phyloP scores from a whole-genome alignment of 2,329 filamentous ascomycete species.

The Aspergillus latus region DNA sequence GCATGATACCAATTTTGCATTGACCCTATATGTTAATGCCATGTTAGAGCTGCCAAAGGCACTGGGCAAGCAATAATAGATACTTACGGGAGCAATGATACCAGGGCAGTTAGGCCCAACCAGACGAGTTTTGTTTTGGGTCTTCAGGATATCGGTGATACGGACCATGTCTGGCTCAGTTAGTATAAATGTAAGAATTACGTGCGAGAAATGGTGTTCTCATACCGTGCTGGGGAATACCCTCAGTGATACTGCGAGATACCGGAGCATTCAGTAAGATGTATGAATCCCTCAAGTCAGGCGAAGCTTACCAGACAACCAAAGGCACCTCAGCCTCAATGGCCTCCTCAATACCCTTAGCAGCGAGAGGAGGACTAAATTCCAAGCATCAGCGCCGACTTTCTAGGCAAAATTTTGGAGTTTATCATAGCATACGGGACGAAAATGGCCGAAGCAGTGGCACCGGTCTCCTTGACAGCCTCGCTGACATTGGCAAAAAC shows the following conservation, averaged over 20 bases:
- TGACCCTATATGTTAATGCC: constrained; percentile 60
- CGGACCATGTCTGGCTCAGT: constrained; percentile 82
- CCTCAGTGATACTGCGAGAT: constrained; percentile 74
- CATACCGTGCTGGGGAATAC: constrained; percentile 91
- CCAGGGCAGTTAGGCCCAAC: constrained; percentile 98
- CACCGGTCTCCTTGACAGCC: constrained; percentile 84
- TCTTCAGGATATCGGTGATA: constrained; percentile 97
- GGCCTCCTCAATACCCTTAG: constrained; percentile 94
- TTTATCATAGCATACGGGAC: constrained; percentile 66
- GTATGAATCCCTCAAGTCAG: constrained; percentile 14
- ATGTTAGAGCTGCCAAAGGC: neutral
- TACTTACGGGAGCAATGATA: constrained; percentile 75
- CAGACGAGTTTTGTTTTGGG: constrained; percentile 93
- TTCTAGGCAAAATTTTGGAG: neutral
- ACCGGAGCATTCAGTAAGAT: neutral
- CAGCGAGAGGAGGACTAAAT: constrained; percentile 80
- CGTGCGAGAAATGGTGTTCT: constrained; percentile 26
- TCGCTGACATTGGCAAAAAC: constrained; percentile 90
- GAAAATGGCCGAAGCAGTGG: constrained; percentile 91
- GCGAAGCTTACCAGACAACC: constrained; percentile 69
- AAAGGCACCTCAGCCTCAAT: constrained; percentile 89
- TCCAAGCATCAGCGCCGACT: constrained; percentile 21
- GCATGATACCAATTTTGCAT: constrained; percentile 99
- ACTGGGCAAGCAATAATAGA: neutral
- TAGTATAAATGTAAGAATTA: constrained; percentile 18